These are phyloP conservation scores for Solanum hybrid DNA, from an alignment of 305 asterid species.

Conservation along the genomic window DNA sequence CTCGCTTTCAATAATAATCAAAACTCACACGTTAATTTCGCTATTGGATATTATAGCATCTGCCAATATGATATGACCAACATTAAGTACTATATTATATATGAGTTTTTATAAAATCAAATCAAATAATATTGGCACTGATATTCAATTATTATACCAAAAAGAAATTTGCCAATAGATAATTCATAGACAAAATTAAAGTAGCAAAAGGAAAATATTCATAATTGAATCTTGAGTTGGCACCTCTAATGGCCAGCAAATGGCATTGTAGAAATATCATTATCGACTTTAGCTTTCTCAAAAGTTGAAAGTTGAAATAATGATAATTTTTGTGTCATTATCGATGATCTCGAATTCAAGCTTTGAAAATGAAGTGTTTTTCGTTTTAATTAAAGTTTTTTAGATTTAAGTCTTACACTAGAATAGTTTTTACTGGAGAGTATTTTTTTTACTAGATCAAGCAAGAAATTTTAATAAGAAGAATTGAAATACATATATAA, in stretches of 20 bases:
- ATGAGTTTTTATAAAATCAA: neutral
- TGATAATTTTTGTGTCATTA: neutral
- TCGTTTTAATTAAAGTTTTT: accelerated
- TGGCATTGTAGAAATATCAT: neutral
- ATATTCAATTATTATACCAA: neutral
- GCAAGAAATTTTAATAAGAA: neutral
- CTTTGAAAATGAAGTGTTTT: neutral
- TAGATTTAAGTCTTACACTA: neutral
- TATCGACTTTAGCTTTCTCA: neutral
- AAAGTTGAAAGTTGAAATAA: neutral
- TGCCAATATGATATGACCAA: neutral
- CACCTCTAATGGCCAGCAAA: neutral
- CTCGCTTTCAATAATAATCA: neutral
- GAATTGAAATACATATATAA: neutral
- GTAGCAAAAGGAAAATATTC: neutral
- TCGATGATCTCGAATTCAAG: neutral
- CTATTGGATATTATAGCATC: neutral
- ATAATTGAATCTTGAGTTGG: conserved; percentile 4
- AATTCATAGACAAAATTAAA: neutral
- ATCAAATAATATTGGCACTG: neutral
- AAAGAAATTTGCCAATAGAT: neutral
- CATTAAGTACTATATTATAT: neutral
- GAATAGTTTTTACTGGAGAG: accelerated
- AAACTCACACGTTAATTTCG: neutral
- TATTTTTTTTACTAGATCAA: neutral